Evolutionary conservation across 768 basidiomycete species (phyloP).

Genomic region (Termitomyces sp.): DNA sequence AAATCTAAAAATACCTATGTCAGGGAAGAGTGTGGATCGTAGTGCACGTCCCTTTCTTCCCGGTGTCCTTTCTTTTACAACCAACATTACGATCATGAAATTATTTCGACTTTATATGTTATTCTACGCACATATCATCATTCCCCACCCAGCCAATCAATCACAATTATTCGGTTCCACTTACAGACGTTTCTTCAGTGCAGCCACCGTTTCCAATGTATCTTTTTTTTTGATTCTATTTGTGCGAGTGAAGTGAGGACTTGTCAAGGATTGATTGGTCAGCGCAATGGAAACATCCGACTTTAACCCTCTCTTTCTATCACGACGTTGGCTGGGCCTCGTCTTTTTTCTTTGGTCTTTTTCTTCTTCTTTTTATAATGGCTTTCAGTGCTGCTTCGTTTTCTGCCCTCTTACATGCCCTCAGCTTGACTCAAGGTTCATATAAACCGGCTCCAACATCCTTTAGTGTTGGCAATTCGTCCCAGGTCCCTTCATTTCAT

Average conservation of each 20-base stretch:
- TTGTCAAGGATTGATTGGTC: neutral
- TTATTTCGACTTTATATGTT: slow-evolving; percentile 23
- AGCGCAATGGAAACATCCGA: neutral
- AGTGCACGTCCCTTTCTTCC: slow-evolving; percentile 42
- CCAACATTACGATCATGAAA: slow-evolving; percentile 22
- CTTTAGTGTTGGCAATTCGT: neutral
- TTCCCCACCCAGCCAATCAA: slow-evolving; percentile 28
- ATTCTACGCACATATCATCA: slow-evolving; percentile 34
- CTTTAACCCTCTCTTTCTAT: neutral
- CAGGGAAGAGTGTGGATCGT: slow-evolving; percentile 37
- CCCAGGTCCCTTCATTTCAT: neutral
- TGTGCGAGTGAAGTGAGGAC: neutral
- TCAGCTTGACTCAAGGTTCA: slow-evolving; percentile 25
- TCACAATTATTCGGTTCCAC: slow-evolving; percentile 16
- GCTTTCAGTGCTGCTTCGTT: slow-evolving; percentile 20
- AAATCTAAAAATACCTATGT: slow-evolving; percentile 17
- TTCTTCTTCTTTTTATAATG: slow-evolving; percentile 12
- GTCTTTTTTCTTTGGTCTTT: slow-evolving; percentile 7
- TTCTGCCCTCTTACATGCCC: slow-evolving; percentile 25
- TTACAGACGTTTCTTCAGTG: slow-evolving; percentile 14
- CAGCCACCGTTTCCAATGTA: neutral
- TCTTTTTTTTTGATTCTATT: slow-evolving; percentile 12
- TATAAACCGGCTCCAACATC: slow-evolving; percentile 24
- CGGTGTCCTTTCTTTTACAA: slow-evolving; percentile 15
- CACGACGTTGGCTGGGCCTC: slow-evolving; percentile 18